phyloP scores from a whole-genome alignment of 2,329 filamentous ascomycete species.

The Neopestalotiopsis clavispora region DNA sequence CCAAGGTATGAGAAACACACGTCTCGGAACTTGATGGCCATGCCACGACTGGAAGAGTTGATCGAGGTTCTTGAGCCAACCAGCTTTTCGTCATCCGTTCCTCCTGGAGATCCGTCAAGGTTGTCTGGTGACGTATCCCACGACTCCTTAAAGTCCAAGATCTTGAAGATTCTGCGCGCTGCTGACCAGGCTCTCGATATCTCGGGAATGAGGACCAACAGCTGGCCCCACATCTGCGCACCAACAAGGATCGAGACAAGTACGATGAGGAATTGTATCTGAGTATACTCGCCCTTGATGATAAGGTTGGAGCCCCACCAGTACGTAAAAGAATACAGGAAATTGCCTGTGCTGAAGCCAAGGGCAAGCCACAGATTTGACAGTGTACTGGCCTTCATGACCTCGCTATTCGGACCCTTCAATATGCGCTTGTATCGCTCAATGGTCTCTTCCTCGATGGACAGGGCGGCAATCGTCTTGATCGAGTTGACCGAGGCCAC shows the following conservation, averaged over 20 bases:
- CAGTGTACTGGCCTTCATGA: conserved; percentile 34
- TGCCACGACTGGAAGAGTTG: conserved; percentile 40
- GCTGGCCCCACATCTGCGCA: conserved; percentile 65
- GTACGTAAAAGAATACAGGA: conserved; percentile 68
- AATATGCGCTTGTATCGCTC: conserved; percentile 44
- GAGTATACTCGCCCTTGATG: conserved; percentile 57
- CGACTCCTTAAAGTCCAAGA: conserved; percentile 31
- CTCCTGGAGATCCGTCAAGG: background rate
- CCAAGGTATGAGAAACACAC: conserved; percentile 71
- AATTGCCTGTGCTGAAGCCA: conserved; percentile 55
- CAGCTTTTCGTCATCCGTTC: background rate
- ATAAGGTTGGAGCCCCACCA: conserved; percentile 72
- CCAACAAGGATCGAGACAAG: conserved; percentile 65
- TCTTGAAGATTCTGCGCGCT: conserved; percentile 48
- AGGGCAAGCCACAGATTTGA: conserved; percentile 53
- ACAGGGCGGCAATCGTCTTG: conserved; percentile 72
- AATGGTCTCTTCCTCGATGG: conserved; percentile 62
- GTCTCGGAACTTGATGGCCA: conserved; percentile 59
- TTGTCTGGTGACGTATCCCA: background rate
- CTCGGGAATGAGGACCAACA: conserved; percentile 69
- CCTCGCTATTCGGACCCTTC: conserved; percentile 46
- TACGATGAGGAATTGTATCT: conserved; percentile 67
- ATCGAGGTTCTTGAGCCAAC: background rate
- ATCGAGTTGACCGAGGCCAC: conserved; percentile 76
- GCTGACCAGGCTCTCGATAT: conserved; percentile 62